A percentile compares a stretch with the other conserved stretches of the same genome.
These are phyloP conservation scores for Thuja plicata DNA, from an alignment of 83 land plant genomes.

Conservation along the genomic window DNA sequence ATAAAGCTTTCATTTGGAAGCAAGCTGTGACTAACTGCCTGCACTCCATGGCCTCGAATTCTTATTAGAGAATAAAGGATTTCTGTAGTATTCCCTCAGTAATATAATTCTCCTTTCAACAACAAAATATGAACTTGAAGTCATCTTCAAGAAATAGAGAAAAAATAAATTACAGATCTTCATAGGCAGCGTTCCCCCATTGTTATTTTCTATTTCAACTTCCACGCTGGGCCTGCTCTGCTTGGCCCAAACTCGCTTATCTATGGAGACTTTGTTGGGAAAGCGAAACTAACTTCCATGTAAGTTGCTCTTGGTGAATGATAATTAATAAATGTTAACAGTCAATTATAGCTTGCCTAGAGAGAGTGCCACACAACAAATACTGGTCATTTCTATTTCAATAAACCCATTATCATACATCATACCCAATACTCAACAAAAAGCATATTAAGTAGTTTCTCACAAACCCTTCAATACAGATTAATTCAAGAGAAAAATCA, in stretches of 20 bases:
- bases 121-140: no score
- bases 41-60: no score
- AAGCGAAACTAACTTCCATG: not conserved
- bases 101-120: no score
- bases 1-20: no score
- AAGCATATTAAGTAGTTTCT: not conserved
- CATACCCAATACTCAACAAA: not conserved
- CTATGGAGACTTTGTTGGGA: not conserved
- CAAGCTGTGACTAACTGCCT: no score
- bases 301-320: not conserved
- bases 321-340: no score
- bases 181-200: no score
- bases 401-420: not conserved
- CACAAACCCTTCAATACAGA: not conserved
- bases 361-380: not conserved
- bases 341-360: not conserved
- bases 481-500: not conserved
- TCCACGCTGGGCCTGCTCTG: not conserved
- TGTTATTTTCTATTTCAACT: no score
- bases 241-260: not conserved
- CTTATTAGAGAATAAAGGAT: no score
- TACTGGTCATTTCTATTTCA: not conserved
- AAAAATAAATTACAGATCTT: no score
- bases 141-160: no score
- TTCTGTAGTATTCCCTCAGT: no score